These are phyloP conservation scores for Yamadazyma blattariae DNA, from an alignment of 1,139 yeast genomes.

Conservation along the genomic window DNA sequence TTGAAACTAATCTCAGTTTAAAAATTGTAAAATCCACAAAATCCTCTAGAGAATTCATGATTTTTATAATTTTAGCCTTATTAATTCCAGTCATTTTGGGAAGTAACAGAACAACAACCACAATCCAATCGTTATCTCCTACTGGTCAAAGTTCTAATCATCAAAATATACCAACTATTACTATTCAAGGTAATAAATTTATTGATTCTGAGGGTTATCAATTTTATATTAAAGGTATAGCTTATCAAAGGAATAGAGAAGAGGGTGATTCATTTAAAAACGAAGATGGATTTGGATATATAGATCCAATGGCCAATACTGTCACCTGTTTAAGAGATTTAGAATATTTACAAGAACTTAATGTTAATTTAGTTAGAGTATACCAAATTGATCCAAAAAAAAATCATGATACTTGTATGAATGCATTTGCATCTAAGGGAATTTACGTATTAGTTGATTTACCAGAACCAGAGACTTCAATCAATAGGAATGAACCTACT, in stretches of 20 bases:
- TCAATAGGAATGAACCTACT: slow-evolving; percentile 45
- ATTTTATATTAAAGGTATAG: slow-evolving; percentile 57
- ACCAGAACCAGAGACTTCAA: slow-evolving; percentile 51
- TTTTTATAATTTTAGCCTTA: too few relatives aligned
- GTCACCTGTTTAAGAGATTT: slow-evolving; percentile 50
- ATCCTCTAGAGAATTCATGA: too few relatives aligned
- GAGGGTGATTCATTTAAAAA: slow-evolving; percentile 24
- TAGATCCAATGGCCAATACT: slow-evolving; percentile 52
- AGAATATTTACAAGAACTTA: slow-evolving; percentile 43
- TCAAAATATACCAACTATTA: background rate
- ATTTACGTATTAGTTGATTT: slow-evolving; percentile 56
- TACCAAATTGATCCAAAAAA: slow-evolving; percentile 51
- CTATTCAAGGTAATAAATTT: slow-evolving; percentile 42
- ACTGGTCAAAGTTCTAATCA: too few relatives aligned
- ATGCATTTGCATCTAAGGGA: slow-evolving; percentile 49
- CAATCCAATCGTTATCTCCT: too few relatives aligned
- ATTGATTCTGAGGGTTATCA: slow-evolving; percentile 43
- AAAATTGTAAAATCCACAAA: too few relatives aligned
- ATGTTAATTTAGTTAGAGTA: slow-evolving; percentile 53
- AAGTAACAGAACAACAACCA: too few relatives aligned
- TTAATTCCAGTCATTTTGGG: too few relatives aligned
- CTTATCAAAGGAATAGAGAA: slow-evolving; percentile 50
- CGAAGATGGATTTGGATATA: slow-evolving; percentile 31
- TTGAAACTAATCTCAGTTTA: too few relatives aligned
- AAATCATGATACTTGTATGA: slow-evolving; percentile 56